These are phyloP conservation scores for apple (Malus domestica) DNA, from an alignment of 306 rosid genomes.

Conservation along the genomic window ASM211411v1 NC_041803.1:6396501-6397000, in stretches of 20 bases:
- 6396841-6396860: constrained; percentile 43
- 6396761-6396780: constrained; percentile 41
- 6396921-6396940: constrained; percentile 2
- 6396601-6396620: constrained; percentile 62
- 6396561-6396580: constrained; percentile 40
- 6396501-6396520: not conserved
- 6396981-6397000: not conserved
- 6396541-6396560: constrained; percentile 12
- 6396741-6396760: constrained; percentile 37
- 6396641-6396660: constrained; percentile 49
- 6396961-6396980: not conserved
- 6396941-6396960: not conserved
- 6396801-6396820: constrained; percentile 70
- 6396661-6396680: constrained; percentile 32
- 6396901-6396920: constrained; percentile 16
- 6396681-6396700: constrained; percentile 86
- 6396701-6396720: constrained; percentile 64
- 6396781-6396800: constrained; percentile 67
- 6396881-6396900: constrained; percentile 30
- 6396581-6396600: constrained; percentile 52
- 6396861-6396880: constrained; percentile 31
- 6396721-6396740: constrained; percentile 68
- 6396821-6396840: constrained; percentile 75
- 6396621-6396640: constrained; percentile 76
- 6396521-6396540: not conserved